Percentiles rank a stretch among this genome's conserved stretches.
Evolutionary conservation across 495 filamentous ascomycete genomes (phyloP).

Genomic region (Hypoxylon subgilvum): DNA sequence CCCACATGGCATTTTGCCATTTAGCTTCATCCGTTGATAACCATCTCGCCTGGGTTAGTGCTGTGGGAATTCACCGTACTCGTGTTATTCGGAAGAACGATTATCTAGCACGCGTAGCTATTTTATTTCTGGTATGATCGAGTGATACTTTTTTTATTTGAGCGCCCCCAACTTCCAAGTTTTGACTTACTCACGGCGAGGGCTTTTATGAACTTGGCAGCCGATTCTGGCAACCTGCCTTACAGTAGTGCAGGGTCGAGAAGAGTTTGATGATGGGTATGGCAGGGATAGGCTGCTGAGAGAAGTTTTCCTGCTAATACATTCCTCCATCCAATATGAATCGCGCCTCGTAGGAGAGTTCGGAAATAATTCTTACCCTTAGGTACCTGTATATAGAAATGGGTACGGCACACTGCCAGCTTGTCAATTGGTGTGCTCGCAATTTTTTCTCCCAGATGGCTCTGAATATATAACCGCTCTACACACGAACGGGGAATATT

Average conservation of each 20-base stretch:
- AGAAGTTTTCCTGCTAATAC: slow-evolving; percentile 8
- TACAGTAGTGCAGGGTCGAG: slow-evolving; percentile 27
- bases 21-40: slow-evolving; percentile 10
- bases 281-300: slow-evolving; percentile 20
- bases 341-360: slow-evolving; percentile 20
- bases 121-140: neutral
- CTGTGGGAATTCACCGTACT: no score
- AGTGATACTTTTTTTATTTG: slow-evolving; percentile 2
- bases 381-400: no score
- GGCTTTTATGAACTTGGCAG: slow-evolving; percentile 28
- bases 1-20: slow-evolving; percentile 34
- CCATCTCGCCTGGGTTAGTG: no score
- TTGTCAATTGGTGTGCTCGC: no score
- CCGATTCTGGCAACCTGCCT: slow-evolving; percentile 30
- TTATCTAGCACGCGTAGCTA: slow-evolving; percentile 1
- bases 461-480: no score
- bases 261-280: slow-evolving; percentile 19
- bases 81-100: neutral
- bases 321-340: no score
- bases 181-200: slow-evolving; percentile 12
- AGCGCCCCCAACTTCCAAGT: slow-evolving; percentile 6
- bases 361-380: no score
- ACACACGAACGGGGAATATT: no score
- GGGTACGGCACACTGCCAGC: no score
- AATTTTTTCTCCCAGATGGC: no score